Conservation (phyloP, 1,284 basidiomycete genomes). For the Phaffia rhodozyma region DNA sequence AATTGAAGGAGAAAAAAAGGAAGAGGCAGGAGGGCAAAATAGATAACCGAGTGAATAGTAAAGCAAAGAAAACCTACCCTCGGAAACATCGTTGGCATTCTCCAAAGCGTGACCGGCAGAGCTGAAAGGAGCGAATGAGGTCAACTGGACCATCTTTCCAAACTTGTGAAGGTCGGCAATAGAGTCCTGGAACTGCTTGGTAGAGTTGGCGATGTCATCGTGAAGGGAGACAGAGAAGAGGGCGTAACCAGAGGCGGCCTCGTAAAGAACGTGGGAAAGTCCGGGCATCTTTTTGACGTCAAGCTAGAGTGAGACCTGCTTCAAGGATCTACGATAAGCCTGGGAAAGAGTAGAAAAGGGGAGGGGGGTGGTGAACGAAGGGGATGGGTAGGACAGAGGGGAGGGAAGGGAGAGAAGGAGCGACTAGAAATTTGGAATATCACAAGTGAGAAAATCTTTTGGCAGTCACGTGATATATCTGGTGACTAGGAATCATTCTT, state of each 20-base stretch:
- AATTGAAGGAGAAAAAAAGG: neutral
- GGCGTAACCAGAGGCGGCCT: slow-evolving; percentile 89
- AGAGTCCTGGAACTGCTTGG: slow-evolving; percentile 70
- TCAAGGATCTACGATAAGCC: neutral
- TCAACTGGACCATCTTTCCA: slow-evolving; percentile 80
- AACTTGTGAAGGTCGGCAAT: slow-evolving; percentile 83
- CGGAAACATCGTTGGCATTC: slow-evolving; percentile 92
- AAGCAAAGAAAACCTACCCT: slow-evolving; percentile 49
- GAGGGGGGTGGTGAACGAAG: neutral
- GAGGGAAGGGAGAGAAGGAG: neutral
- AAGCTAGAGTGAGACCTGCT: neutral
- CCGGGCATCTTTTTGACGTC: slow-evolving; percentile 30
- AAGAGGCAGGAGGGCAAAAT: neutral
- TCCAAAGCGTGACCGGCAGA: slow-evolving; percentile 91
- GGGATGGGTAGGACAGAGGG: neutral
- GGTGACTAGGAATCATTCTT: no score
- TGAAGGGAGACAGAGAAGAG: slow-evolving; percentile 80
- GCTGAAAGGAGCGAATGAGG: slow-evolving; percentile 92
- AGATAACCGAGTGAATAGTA: slow-evolving; percentile 1
- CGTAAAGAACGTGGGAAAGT: slow-evolving; percentile 78
- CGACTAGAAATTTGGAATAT: neutral
- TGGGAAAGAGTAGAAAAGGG: neutral
- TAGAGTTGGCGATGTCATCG: slow-evolving; percentile 79
- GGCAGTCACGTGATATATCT: no score
- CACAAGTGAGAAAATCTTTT: neutral